A percentile compares a stretch with the other conserved stretches of the same genome.
These are phyloP conservation scores for Coniella lustricola DNA, from an alignment of 2,329 filamentous ascomycete species.

Conservation along the genomic window DNA sequence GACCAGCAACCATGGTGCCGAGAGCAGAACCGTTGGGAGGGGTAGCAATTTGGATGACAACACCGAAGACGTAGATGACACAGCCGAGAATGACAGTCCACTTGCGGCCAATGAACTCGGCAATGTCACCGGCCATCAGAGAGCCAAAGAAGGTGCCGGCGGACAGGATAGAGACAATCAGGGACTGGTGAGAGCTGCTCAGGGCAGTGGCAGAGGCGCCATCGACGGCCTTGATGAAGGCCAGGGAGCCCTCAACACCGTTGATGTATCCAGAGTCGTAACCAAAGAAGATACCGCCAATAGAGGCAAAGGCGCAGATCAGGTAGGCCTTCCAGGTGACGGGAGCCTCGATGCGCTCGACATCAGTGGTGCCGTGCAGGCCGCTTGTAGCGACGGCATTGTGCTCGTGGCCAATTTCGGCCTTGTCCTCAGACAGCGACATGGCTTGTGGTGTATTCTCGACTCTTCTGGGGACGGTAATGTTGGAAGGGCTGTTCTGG, in stretches of 20 bases:
- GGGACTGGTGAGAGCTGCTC: constrained; percentile 38
- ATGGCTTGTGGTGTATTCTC: background rate
- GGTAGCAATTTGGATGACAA: constrained; percentile 57
- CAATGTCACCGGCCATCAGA: constrained; percentile 67
- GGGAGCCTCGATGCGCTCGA: constrained; percentile 58
- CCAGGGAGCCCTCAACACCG: constrained; percentile 47
- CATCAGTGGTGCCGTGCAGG: constrained; percentile 41
- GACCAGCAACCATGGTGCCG: constrained; percentile 62
- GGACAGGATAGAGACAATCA: constrained; percentile 71
- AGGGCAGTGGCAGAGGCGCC: constrained; percentile 30
- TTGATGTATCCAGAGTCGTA: constrained; percentile 75
- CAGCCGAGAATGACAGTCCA: constrained; percentile 68
- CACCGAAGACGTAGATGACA: constrained; percentile 61
- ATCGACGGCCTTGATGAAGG: constrained; percentile 47
- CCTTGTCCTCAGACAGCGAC: constrained; percentile 10
- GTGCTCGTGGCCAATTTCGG: background rate
- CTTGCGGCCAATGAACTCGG: constrained; percentile 68
- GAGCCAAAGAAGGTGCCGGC: constrained; percentile 73
- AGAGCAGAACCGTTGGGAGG: constrained; percentile 40
- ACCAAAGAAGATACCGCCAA: constrained; percentile 70
- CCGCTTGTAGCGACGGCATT: constrained; percentile 17
- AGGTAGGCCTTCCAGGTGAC: constrained; percentile 63
- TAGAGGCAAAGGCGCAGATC: constrained; percentile 63
- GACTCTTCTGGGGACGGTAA: background rate
- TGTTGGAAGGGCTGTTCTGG: background rate